Evolutionary conservation across 495 filamentous ascomycete genomes (phyloP), one percentile per base, ranked within the genome.

Genomic region (Schizothecium vesticola): DNA sequence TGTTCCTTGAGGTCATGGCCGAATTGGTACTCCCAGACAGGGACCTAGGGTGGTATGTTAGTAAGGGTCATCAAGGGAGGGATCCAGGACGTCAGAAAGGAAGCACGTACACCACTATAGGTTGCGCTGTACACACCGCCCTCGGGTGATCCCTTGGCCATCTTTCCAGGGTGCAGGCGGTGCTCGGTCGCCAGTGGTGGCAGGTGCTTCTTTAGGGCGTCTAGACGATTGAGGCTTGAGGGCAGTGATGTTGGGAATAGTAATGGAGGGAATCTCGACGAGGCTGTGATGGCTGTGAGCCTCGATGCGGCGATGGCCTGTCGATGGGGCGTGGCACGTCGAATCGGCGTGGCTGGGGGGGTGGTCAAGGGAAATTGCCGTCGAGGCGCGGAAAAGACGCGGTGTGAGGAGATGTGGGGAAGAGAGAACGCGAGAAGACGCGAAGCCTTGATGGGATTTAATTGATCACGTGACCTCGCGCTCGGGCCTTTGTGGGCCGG

Each of bases 21-120:
- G 71, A 94, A 86, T 76, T 92, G 93, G 80, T 86, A 91, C 75
- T 97, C 94, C 77, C 90, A 97, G 22, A 97, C 93, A 36, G 93
- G 93, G 21, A 95, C 90, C 92, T 97, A 64, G 29, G 26, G 29
- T 13, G 12, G 12, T 22, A 10, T 26, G 26, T 59, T n/a, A n/a
- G 43, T 57, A 43, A 9, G 10, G 36, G 57, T 22, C 12, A 51
- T 43, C 19, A 62, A 9, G 58, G 61, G n/a, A n/a, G n/a, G n/a
- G n/a, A n/a, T n/a, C n/a, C n/a, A n/a, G n/a, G n/a, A n/a, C n/a
- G n/a, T n/a, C 58, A 61, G 62, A 31, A 61, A 61, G 43, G 36
- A 62, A 70, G 12, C 21, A 83, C 90, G 80, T 84, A 97, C 93
- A 87, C 90, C 92, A 79, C 93, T 97, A 78, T 97, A 97, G 0